A percentile compares a stretch with the other conserved stretches of the same genome.
Conservation (phyloP, 2,329 filamentous ascomycete species). For the Sodiomyces alkalinus region DNA sequence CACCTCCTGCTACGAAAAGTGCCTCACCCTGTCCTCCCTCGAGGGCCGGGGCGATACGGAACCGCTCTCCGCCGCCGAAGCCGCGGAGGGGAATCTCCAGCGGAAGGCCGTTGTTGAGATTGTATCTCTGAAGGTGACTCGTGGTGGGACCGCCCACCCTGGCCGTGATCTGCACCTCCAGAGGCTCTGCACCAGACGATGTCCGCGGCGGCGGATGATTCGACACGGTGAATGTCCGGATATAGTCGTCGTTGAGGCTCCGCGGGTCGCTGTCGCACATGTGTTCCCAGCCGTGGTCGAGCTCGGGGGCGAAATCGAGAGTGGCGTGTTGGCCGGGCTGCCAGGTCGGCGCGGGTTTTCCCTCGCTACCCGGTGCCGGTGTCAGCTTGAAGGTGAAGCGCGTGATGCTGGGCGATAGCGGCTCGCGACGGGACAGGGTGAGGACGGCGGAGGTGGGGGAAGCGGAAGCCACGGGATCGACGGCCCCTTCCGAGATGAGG, state of each 20-base stretch:
- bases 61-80: slow-evolving; percentile 48
- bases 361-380: too few species aligned
- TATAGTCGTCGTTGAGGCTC: slow-evolving; percentile 70
- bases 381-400: slow-evolving; percentile 40
- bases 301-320: slow-evolving; percentile 52
- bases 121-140: slow-evolving; percentile 33
- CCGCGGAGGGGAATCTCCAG: slow-evolving; percentile 55
- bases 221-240: slow-evolving; percentile 72
- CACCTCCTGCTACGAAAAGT: slow-evolving; percentile 60
- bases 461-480: not conserved
- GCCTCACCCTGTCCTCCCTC: slow-evolving; percentile 12
- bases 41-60: slow-evolving; percentile 16
- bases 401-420: slow-evolving; percentile 50
- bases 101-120: slow-evolving; percentile 17
- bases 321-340: slow-evolving; percentile 57
- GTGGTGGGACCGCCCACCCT: slow-evolving; percentile 57
- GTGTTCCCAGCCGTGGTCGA: slow-evolving; percentile 63
- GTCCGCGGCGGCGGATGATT: slow-evolving; percentile 32
- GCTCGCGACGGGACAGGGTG: slow-evolving; percentile 39
- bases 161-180: slow-evolving; percentile 57
- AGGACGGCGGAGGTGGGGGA: not conserved
- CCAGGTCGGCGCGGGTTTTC: slow-evolving; percentile 8
- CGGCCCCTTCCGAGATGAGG: slow-evolving; percentile 39
- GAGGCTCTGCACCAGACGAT: slow-evolving; percentile 8
- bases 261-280: slow-evolving; percentile 72